Conservation (phyloP, 1,284 basidiomycete genomes). For the Sporisorium sorghi region DNA sequence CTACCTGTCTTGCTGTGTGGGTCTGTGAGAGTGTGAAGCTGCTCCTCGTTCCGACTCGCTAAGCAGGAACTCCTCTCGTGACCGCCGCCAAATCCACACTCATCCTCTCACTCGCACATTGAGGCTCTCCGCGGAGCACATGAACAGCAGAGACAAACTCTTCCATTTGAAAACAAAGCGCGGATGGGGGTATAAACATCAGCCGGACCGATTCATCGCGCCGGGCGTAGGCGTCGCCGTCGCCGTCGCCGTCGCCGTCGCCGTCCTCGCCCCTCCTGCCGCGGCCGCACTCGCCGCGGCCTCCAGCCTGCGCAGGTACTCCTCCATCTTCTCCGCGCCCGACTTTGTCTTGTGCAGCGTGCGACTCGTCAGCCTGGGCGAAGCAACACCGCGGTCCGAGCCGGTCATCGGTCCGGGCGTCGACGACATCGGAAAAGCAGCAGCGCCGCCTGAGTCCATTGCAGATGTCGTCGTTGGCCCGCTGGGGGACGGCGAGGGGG, state of each 20-base stretch:
- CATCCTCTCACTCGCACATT: too few relatives aligned
- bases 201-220: background rate
- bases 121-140: too few relatives aligned
- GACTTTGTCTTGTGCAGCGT: slow-evolving; percentile 38
- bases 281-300: background rate
- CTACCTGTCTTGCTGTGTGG: too few relatives aligned
- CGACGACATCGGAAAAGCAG: slow-evolving; percentile 1
- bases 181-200: slow-evolving; percentile 15
- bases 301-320: slow-evolving; percentile 35
- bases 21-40: too few relatives aligned
- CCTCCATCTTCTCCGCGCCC: slow-evolving; percentile 49
- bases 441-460: background rate
- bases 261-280: slow-evolving; percentile 2
- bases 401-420: background rate
- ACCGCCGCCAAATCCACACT: too few relatives aligned
- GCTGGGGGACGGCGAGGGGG: slow-evolving; percentile 5
- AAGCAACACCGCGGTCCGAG: background rate
- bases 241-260: slow-evolving; percentile 10
- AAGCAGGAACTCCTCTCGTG: too few relatives aligned
- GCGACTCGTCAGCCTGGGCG: slow-evolving; percentile 23
- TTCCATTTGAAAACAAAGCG: background rate
- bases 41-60: too few relatives aligned
- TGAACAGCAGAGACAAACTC: background rate
- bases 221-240: slow-evolving; percentile 24
- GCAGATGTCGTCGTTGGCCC: background rate